A percentile compares a stretch with the other conserved stretches of the same genome.
Conservation (phyloP, 1,284 basidiomycete species). For the Waitea zeae region DNA sequence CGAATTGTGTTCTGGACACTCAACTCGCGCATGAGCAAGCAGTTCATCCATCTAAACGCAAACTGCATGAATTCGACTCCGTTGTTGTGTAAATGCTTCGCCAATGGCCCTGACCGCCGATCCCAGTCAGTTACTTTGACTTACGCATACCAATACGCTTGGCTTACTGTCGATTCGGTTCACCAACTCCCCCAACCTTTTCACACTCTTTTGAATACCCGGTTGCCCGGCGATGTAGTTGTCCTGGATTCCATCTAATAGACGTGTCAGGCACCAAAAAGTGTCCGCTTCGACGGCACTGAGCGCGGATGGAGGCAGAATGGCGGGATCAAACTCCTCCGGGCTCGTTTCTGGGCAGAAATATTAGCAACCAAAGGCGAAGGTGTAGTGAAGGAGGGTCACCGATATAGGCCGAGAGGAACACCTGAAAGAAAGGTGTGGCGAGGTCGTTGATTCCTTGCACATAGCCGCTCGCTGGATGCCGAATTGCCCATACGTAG, state of each 20-base stretch:
- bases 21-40: conserved; percentile 90
- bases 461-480: conserved; percentile 92
- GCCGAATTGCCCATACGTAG: conserved; percentile 95
- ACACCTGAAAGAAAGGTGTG: conserved; percentile 91
- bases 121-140: not conserved
- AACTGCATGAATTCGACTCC: conserved; percentile 98
- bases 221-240: conserved; percentile 94
- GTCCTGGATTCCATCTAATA: conserved; percentile 92
- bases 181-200: conserved; percentile 84
- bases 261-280: conserved; percentile 90
- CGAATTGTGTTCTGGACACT: conserved; percentile 88
- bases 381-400: conserved; percentile 10
- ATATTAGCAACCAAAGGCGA: conserved; percentile 4
- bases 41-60: conserved; percentile 98
- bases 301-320: conserved; percentile 54
- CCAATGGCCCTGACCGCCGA: conserved; percentile 67
- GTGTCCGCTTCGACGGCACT: conserved; percentile 86
- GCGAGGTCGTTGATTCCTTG: conserved; percentile 96
- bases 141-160: not conserved
- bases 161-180: conserved; percentile 75
- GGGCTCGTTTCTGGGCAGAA: conserved; percentile 58
- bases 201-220: conserved; percentile 83
- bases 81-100: conserved; percentile 70
- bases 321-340: conserved; percentile 66
- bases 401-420: conserved; percentile 85